Evolutionary conservation across 768 basidiomycete genomes (phyloP).

Genomic region (Phlebiopsis gigantea): DNA sequence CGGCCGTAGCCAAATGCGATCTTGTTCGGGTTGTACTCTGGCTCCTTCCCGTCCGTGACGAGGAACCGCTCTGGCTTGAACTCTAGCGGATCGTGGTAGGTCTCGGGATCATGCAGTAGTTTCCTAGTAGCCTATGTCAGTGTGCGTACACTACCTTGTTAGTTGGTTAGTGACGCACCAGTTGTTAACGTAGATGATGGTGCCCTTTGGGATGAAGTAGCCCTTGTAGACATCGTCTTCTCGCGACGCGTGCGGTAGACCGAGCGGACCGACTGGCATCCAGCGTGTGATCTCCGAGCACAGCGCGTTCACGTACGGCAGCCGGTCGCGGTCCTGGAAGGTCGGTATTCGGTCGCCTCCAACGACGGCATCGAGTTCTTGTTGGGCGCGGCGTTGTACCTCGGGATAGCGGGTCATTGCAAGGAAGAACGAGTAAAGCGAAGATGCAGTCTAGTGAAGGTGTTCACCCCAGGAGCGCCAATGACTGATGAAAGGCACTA

Average conservation of each 20-base stretch:
- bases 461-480: neutral
- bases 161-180: constrained; percentile 3
- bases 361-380: neutral
- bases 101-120: constrained; percentile 17
- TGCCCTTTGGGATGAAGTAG: constrained; percentile 24
- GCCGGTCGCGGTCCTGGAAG: constrained; percentile 9
- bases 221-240: constrained; percentile 25
- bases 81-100: constrained; percentile 15
- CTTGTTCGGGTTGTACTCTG: constrained; percentile 20
- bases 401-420: constrained; percentile 24
- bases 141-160: neutral
- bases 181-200: constrained; percentile 15
- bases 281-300: constrained; percentile 21
- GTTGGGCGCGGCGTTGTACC: constrained; percentile 10
- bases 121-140: constrained; percentile 10
- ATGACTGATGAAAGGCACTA: neutral
- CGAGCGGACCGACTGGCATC: constrained; percentile 14
- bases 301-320: constrained; percentile 22
- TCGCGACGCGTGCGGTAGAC: neutral
- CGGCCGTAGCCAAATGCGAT: constrained; percentile 31
- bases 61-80: constrained; percentile 25
- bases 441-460: constrained; percentile 16
- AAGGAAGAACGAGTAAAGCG: constrained; percentile 20
- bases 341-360: constrained; percentile 8
- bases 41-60: neutral